phyloP scores from a whole-genome alignment of 805 yeast genomes.

The Starmerella sirachaensis region DNA sequence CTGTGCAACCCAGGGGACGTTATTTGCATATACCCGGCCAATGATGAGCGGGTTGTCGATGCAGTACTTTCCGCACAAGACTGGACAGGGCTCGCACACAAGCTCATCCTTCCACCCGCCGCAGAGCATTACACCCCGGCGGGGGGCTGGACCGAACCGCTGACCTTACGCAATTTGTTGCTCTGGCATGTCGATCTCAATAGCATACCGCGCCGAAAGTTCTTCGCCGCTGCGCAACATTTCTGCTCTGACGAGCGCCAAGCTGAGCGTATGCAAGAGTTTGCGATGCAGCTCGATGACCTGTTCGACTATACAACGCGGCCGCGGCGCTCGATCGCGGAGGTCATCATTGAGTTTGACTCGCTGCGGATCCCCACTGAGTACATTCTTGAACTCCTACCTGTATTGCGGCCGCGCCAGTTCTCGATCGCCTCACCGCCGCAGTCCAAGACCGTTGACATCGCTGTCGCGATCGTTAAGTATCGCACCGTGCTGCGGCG shows the following conservation, averaged over 20 bases:
- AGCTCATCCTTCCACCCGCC: conserved; percentile 25
- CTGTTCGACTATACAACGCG: conserved; percentile 84
- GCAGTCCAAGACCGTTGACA: background rate
- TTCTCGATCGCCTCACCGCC: conserved; percentile 67
- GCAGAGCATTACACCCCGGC: conserved; percentile 6
- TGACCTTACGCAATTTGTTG: conserved; percentile 61
- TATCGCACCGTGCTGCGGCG: conserved; percentile 72
- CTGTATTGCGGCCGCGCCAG: conserved; percentile 64
- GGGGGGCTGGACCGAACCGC: conserved; percentile 26
- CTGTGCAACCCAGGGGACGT: conserved; percentile 97
- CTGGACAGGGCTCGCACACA: conserved; percentile 65
- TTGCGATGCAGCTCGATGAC: conserved; percentile 66
- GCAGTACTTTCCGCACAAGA: conserved; percentile 53
- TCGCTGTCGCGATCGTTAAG: conserved; percentile 66
- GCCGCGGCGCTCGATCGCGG: conserved; percentile 79
- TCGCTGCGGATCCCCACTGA: conserved; percentile 64
- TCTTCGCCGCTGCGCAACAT: conserved; percentile 62
- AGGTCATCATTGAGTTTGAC: conserved; percentile 70
- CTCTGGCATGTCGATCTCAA: conserved; percentile 72
- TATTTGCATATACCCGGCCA: conserved; percentile 60
- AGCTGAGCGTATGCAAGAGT: conserved; percentile 60
- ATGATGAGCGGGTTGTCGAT: conserved; percentile 52
- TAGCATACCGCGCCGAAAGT: conserved; percentile 73
- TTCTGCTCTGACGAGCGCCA: conserved; percentile 65
- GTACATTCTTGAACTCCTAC: conserved; percentile 65